Evolutionary conservation across 495 filamentous ascomycete genomes (phyloP), one percentile per base, ranked within the genome.

Genomic region (Aspergillus heteromorphus): DNA sequence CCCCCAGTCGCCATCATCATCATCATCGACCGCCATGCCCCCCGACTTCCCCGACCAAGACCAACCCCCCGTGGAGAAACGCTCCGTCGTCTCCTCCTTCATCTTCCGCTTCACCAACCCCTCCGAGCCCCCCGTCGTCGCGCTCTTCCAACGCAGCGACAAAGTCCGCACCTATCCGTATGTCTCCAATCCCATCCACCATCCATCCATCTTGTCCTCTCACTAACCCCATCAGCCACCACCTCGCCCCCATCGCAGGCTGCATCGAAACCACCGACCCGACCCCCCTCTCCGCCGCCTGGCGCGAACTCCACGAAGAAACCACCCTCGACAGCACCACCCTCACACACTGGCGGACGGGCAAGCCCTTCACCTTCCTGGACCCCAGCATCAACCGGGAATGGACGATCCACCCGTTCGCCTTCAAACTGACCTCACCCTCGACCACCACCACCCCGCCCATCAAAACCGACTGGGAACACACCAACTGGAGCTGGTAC

Each of bases 381-480:
- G 85, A 87, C 55, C 38, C 62, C 2, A 68, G 70, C 8, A 60
- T 85, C 11, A 62, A 70, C 10, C 78, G 81, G 5, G 65, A 78
- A 61, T 88, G 84, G 85, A 86, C 73, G 6, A 71, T 88, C 38
- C 72, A 83, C 48, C 82, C 85, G 2, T 87, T 87, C 56, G 73
- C 74, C 1, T 88, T 82, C 56, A 69, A 68, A 7, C 70, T 87
- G 10, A 79, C 76, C 38, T 55, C 62, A 1, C 18, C 49, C 14
- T 31, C 55, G 1, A 64, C 69, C 27, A 47, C 48, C 6, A 64
- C 71, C 8, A 71, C 74, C 27, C 64, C 64, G 0, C 66, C 64
- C 6, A 83, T 87, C 48, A 61, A 60, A 10, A 75, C 78, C 25
- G 78, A 87, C 65, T 85, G 83, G 83, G 85, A 88, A 59, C 83